phyloP scores from a whole-genome alignment of 192 early-diverging fungal genomes.

The Entrophospora sp. region DNA sequence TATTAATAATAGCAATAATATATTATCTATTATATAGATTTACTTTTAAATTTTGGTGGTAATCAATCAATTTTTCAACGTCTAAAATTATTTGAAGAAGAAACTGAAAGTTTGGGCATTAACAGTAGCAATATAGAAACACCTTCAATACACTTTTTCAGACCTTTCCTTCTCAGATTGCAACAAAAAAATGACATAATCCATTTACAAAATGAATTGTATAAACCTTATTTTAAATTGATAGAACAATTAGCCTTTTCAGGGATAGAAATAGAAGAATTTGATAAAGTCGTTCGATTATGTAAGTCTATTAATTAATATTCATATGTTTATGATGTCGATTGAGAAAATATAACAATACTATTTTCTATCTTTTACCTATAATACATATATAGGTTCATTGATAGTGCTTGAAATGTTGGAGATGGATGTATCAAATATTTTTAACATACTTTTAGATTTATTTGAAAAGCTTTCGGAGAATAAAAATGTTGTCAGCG shows the following conservation, averaged over 20 bases:
- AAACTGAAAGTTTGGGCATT: no score
- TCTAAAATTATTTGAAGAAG: background rate
- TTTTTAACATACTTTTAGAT: background rate
- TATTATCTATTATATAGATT: no score
- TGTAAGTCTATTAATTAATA: constrained; percentile 15
- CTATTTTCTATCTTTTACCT: background rate
- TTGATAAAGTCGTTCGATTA: constrained; percentile 10
- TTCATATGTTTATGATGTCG: no score
- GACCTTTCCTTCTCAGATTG: constrained; percentile 5
- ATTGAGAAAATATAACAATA: no score
- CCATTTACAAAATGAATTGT: constrained; percentile 1
- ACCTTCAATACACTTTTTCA: constrained; percentile 16
- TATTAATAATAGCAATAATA: background rate
- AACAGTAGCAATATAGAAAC: no score
- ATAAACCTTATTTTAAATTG: constrained; percentile 7
- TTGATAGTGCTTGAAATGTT: constrained; percentile 14
- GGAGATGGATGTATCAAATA: background rate
- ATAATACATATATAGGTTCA: background rate
- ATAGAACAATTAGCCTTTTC: background rate
- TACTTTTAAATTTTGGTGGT: constrained; percentile 9
- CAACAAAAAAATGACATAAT: background rate
- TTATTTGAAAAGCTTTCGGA: constrained; percentile 3
- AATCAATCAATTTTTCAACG: background rate
- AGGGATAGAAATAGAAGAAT: constrained; percentile 5
- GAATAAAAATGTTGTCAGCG: background rate